Evolutionary conservation across 1,284 basidiomycete species (phyloP).

Genomic region (Pascua guehoae): DNA sequence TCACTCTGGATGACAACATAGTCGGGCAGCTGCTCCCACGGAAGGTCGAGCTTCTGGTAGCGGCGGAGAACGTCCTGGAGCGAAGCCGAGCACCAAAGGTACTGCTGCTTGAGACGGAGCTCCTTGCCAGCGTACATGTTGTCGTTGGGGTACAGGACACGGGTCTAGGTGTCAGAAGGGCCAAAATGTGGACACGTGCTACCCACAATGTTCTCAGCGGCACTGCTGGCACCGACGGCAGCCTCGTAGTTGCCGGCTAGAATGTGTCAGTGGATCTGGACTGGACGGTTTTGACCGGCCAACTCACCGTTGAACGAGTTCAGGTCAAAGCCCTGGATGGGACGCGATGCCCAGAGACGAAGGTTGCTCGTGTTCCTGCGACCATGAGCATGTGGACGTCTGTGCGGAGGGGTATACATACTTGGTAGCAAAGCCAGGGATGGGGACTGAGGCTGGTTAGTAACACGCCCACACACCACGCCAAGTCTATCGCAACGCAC

Average conservation of each 20-base stretch:
- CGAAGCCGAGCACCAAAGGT: slow-evolving; percentile 69
- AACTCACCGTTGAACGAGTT: slow-evolving; percentile 77
- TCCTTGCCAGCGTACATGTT: slow-evolving; percentile 66
- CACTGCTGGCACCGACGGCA: slow-evolving; percentile 77
- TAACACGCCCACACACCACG: not conserved
- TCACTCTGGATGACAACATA: slow-evolving; percentile 74
- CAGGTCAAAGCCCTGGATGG: slow-evolving; percentile 86
- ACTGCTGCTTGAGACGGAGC: slow-evolving; percentile 88
- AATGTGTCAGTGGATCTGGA: not conserved
- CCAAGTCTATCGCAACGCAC: not conserved
- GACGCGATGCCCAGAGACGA: slow-evolving; percentile 63
- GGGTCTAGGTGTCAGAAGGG: slow-evolving; percentile 53
- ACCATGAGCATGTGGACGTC: not conserved
- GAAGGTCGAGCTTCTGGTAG: slow-evolving; percentile 50
- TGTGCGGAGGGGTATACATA: slow-evolving; percentile 1
- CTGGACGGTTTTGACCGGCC: slow-evolving; percentile 7
- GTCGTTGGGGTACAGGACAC: slow-evolving; percentile 66
- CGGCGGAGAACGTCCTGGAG: slow-evolving; percentile 72
- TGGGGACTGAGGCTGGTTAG: slow-evolving; percentile 53
- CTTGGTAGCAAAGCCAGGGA: slow-evolving; percentile 64
- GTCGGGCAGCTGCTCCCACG: slow-evolving; percentile 62
- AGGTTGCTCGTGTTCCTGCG: slow-evolving; percentile 51
- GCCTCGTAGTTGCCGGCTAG: slow-evolving; percentile 80
- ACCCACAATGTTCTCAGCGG: slow-evolving; percentile 71
- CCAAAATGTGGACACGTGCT: too few relatives aligned